These are phyloP conservation scores for Hansenula sp. DNA, from an alignment of 1,139 yeast genomes.

Conservation along the genomic window DNA sequence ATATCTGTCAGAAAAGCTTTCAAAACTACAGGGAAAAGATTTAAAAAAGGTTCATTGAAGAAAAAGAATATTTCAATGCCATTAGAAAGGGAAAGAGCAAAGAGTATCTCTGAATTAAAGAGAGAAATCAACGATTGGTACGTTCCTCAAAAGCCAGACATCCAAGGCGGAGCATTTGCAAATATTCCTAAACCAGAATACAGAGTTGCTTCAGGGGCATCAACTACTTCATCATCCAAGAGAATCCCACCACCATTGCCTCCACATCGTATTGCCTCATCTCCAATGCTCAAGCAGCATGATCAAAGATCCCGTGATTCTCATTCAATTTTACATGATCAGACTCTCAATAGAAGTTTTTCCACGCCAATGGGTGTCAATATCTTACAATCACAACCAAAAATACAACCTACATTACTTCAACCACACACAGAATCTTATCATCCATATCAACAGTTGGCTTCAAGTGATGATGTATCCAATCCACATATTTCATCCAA, in stretches of 20 bases:
- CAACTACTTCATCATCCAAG: background rate
- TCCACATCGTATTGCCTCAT: slow-evolving; percentile 18
- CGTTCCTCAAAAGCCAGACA: background rate
- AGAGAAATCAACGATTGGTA: slow-evolving; percentile 21
- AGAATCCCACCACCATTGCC: slow-evolving; percentile 17
- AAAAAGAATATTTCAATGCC: slow-evolving; percentile 18
- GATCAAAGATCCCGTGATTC: background rate
- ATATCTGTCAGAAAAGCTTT: slow-evolving; percentile 13
- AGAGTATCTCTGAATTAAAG: slow-evolving; percentile 21
- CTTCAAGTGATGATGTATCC: background rate
- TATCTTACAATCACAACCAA: slow-evolving; percentile 1
- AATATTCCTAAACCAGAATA: slow-evolving; percentile 3
- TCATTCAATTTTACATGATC: background rate
- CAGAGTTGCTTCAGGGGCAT: background rate
- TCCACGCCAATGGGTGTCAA: background rate
- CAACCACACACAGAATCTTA: background rate
- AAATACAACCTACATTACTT: background rate
- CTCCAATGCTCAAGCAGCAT: slow-evolving; percentile 9
- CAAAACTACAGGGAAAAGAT: slow-evolving; percentile 1
- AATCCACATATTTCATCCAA: background rate
- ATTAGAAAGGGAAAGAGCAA: slow-evolving; percentile 17
- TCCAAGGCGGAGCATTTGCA: background rate
- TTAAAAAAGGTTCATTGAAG: background rate
- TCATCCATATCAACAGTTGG: slow-evolving; percentile 1
- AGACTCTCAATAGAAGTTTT: slow-evolving; percentile 4